Percentiles rank a stretch among this genome's conserved stretches.
Evolutionary conservation across 176 grass and related monocot genomes (phyloP).

Genomic region (Elymus sibiricus): DNA sequence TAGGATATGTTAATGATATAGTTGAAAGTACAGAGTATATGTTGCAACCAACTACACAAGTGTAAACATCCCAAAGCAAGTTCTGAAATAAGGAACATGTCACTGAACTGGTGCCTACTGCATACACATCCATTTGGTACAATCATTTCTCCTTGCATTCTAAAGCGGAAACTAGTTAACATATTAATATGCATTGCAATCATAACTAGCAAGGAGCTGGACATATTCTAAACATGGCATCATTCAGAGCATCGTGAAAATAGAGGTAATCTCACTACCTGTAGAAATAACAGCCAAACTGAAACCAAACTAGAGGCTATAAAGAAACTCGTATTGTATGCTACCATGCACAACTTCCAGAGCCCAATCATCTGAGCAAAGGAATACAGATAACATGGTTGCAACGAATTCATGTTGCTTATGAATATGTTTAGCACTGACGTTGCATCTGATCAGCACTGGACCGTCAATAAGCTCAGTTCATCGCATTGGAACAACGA

Average conservation of each 20-base stretch:
- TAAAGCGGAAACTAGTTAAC: neutral
- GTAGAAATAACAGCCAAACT: neutral
- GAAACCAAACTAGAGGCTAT: neutral
- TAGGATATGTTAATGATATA: neutral
- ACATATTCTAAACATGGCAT: neutral
- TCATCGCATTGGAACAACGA: neutral
- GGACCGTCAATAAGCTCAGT: conserved; percentile 52
- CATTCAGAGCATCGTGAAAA: neutral
- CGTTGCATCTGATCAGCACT: conserved; percentile 41
- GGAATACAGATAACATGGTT: neutral
- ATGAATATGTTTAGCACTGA: conserved; percentile 56
- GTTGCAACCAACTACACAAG: neutral
- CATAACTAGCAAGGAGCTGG: neutral
- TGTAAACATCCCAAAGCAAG: neutral
- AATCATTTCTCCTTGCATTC: neutral
- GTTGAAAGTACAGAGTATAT: neutral
- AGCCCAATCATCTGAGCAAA: neutral
- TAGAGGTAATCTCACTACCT: neutral
- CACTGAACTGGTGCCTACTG: neutral
- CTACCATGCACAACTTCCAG: conserved; percentile 29
- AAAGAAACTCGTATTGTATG: neutral
- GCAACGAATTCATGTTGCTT: conserved; percentile 41
- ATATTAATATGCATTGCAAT: neutral
- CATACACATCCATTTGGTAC: neutral
- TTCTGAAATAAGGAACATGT: neutral